phyloP scores from a whole-genome alignment of 2,329 filamentous ascomycete species.

The Aspergillus sp. region DNA sequence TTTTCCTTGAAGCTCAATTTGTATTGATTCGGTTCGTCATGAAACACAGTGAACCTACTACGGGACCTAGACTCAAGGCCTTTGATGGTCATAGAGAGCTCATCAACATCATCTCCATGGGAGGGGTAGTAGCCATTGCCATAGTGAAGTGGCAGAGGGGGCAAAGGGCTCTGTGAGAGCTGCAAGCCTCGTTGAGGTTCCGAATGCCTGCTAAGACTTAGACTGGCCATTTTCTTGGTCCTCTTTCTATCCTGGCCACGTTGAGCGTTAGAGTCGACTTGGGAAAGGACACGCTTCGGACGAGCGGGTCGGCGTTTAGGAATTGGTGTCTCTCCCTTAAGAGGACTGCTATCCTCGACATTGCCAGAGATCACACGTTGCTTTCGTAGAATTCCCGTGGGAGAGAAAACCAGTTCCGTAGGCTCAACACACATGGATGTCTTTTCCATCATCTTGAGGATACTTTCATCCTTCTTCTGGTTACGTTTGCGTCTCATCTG shows the following conservation, averaged over 20 bases:
- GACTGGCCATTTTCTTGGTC: slow-evolving; percentile 10
- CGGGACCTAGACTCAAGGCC: slow-evolving; percentile 24
- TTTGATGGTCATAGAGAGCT: slow-evolving; percentile 28
- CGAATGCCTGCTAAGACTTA: slow-evolving; percentile 5
- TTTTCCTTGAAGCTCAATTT: slow-evolving; percentile 8
- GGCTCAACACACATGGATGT: slow-evolving; percentile 42
- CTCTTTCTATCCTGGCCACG: slow-evolving; percentile 23
- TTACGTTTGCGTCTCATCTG: slow-evolving; percentile 47
- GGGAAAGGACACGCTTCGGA: slow-evolving; percentile 26
- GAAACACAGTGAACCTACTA: slow-evolving; percentile 32
- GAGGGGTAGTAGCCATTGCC: slow-evolving; percentile 14
- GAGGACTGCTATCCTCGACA: slow-evolving; percentile 42
- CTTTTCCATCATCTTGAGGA: slow-evolving; percentile 43
- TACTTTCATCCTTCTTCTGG: slow-evolving; percentile 46
- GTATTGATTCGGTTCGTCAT: slow-evolving; percentile 22
- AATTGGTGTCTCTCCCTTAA: slow-evolving; percentile 42
- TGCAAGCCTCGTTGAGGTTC: slow-evolving; percentile 14
- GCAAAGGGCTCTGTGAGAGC: slow-evolving; percentile 14
- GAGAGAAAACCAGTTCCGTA: slow-evolving; percentile 44
- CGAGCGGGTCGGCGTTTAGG: slow-evolving; percentile 30
- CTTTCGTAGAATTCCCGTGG: slow-evolving; percentile 38
- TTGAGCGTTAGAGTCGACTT: slow-evolving; percentile 28
- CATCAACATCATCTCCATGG: slow-evolving; percentile 22
- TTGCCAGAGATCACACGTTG: slow-evolving; percentile 44
- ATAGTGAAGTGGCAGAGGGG: slow-evolving; percentile 11